Base-by-base conservation (phyloP, 306 rosid genomes). In the Arachis hypogaea region DNA sequence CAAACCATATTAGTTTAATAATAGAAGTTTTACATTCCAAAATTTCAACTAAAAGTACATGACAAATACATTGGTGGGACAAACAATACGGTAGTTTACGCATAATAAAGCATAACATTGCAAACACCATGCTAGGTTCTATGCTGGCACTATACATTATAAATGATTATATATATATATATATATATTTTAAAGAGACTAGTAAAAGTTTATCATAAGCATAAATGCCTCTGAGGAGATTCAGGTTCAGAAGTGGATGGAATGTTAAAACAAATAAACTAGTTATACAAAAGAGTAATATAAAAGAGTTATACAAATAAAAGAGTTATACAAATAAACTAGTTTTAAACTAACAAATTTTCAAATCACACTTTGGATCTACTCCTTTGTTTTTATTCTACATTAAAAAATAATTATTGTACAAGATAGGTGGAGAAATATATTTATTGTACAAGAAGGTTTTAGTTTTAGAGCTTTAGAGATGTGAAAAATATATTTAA, bases 191-290 rank as follows among this genome's bases (percentile, higher is more conserved):
- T 1, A 66, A 12, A 45, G 54, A 44, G 45, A 50, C 18, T 7
- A 63, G 5, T 9, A 42, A 42, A 51, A 71, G 63, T 14, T 16
- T 78, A 88, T 92, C 93, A 12, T 86, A 90, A 7, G 93, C 93
- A 16, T 90, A 90, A 74, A 88, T 90, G 42, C 96, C 93, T 65
- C 96, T 86, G 30, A 88, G 88, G 56, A 90, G 88, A 78, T 90
- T 90, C 85, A 14, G 14, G 14, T 14, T 14, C 14, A 14, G 14
- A 14, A 14, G 14, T 14, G 14, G 14, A 14, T 14, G 14, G 14
- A 14, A 14, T 14, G 14, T 14, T 14, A 14, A 14, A 14, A 14
- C 14, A 14, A 14, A 14, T 14, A 14, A 14, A 14, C 14, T 14
- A 14, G 14, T 14, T 14, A 14, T 14, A 14, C 14, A 14, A 14